Evolutionary conservation across 768 basidiomycete genomes (phyloP).

Genomic region (Calocera cornea): DNA sequence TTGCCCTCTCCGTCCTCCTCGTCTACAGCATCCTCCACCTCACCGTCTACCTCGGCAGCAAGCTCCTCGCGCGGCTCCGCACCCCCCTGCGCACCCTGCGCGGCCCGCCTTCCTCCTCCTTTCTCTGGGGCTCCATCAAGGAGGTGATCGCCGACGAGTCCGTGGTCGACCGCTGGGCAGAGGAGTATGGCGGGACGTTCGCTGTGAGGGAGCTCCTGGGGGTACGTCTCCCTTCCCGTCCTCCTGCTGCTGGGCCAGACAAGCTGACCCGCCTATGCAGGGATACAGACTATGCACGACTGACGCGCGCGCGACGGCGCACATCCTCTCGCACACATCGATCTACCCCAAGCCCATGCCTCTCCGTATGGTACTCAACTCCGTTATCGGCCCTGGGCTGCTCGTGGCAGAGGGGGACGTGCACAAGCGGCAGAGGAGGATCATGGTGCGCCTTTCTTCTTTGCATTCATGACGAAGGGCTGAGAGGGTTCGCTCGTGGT

Average conservation of each 20-base stretch:
- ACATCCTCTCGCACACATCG: slow-evolving; percentile 55
- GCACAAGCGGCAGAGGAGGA: not conserved
- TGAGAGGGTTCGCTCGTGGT: slow-evolving; percentile 29
- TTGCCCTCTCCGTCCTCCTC: no score
- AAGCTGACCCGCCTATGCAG: slow-evolving; percentile 26
- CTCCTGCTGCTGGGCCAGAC: not conserved
- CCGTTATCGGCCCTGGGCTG: slow-evolving; percentile 58
- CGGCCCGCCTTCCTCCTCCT: not conserved
- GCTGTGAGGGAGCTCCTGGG: slow-evolving; percentile 13
- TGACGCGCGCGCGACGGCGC: slow-evolving; percentile 59
- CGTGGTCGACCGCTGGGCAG: slow-evolving; percentile 25
- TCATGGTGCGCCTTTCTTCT: not conserved
- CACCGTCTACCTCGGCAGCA: not conserved
- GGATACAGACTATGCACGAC: slow-evolving; percentile 67
- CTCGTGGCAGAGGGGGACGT: slow-evolving; percentile 51
- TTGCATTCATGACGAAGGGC: slow-evolving; percentile 25
- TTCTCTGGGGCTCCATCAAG: not conserved
- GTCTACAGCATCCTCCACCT: no score
- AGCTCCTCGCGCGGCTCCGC: not conserved
- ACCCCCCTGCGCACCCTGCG: not conserved
- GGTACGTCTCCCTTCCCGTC: slow-evolving; percentile 29
- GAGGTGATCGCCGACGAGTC: not conserved
- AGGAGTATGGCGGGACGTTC: slow-evolving; percentile 46
- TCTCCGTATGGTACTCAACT: slow-evolving; percentile 56
- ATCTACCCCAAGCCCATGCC: slow-evolving; percentile 74